These are phyloP conservation scores for Aspergillus alliaceus DNA, from an alignment of 2,329 filamentous ascomycete genomes.

Conservation along the genomic window DNA sequence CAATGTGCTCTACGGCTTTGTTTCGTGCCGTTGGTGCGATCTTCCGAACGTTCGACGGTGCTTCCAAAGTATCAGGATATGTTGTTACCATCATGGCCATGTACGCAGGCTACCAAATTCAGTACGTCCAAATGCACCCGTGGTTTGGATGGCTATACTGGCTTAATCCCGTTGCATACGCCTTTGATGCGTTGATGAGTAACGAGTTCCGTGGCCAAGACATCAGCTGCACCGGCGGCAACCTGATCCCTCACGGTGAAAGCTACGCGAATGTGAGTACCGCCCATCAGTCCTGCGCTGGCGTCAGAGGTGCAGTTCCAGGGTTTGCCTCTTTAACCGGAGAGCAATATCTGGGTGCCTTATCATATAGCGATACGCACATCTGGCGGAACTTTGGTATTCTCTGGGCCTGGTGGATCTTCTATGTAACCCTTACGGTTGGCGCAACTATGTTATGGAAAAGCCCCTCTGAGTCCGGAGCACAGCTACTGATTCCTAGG, in stretches of 20 bases:
- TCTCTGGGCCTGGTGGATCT: slow-evolving; percentile 62
- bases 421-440: slow-evolving; percentile 61
- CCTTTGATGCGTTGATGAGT: slow-evolving; percentile 38
- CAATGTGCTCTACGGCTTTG: slow-evolving; percentile 60
- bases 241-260: slow-evolving; percentile 32
- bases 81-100: slow-evolving; percentile 38
- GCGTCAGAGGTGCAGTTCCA: slow-evolving; percentile 55
- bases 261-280: slow-evolving; percentile 23
- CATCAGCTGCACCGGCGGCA: slow-evolving; percentile 33
- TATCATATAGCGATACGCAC: slow-evolving; percentile 55
- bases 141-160: slow-evolving; percentile 53
- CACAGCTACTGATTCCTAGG: slow-evolving; percentile 60
- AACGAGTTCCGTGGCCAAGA: slow-evolving; percentile 34
- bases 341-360: slow-evolving; percentile 57
- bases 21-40: slow-evolving; percentile 59
- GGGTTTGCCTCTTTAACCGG: slow-evolving; percentile 55
- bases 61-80: slow-evolving; percentile 54
- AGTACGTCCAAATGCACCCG: slow-evolving; percentile 51
- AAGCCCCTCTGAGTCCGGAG: slow-evolving; percentile 44
- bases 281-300: slow-evolving; percentile 39
- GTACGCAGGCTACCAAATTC: slow-evolving; percentile 47
- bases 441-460: slow-evolving; percentile 59
- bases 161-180: slow-evolving; percentile 42
- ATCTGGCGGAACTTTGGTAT: slow-evolving; percentile 64
- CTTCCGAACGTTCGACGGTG: slow-evolving; percentile 58